Conservation (phyloP, 345 rosid species). For the Psidium guajava region DNA sequence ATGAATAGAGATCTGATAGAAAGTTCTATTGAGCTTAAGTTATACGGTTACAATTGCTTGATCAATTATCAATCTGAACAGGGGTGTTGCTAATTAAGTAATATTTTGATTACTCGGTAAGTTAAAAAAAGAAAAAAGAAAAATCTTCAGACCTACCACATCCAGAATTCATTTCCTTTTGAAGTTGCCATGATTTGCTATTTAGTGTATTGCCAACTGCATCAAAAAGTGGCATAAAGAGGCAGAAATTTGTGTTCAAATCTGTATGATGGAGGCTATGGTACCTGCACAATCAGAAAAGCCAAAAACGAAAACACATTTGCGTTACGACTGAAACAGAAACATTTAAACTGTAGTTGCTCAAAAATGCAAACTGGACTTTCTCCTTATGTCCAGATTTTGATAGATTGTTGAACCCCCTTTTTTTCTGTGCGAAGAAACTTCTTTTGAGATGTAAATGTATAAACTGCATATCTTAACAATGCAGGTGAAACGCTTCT, state of each 20-base stretch:
- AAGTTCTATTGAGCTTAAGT: not conserved
- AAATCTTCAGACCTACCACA: constrained; percentile 25
- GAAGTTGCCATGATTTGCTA: constrained; percentile 64
- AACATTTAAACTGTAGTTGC: not conserved
- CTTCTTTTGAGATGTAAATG: not conserved
- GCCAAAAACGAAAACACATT: not conserved
- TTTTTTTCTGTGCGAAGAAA: not conserved
- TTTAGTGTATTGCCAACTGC: constrained; percentile 63
- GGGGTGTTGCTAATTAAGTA: not conserved
- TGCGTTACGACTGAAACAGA: not conserved
- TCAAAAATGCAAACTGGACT: not conserved
- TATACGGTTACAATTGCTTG: not conserved
- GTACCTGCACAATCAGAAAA: constrained; percentile 33
- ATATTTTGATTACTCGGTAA: not conserved
- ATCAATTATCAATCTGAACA: not conserved
- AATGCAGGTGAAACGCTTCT: not conserved
- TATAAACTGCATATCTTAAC: not conserved
- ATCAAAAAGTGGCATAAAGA: constrained; percentile 92
- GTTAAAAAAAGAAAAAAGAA: too few species aligned
- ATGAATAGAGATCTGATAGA: not conserved
- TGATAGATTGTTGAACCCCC: not conserved
- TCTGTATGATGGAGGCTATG: constrained; percentile 80
- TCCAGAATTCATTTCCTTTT: constrained; percentile 29
- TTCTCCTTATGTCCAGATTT: not conserved
- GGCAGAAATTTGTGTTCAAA: constrained; percentile 77